These are phyloP conservation scores for Ustilago tritici DNA, from an alignment of 1,284 basidiomycete species.

Conservation along the genomic window DNA sequence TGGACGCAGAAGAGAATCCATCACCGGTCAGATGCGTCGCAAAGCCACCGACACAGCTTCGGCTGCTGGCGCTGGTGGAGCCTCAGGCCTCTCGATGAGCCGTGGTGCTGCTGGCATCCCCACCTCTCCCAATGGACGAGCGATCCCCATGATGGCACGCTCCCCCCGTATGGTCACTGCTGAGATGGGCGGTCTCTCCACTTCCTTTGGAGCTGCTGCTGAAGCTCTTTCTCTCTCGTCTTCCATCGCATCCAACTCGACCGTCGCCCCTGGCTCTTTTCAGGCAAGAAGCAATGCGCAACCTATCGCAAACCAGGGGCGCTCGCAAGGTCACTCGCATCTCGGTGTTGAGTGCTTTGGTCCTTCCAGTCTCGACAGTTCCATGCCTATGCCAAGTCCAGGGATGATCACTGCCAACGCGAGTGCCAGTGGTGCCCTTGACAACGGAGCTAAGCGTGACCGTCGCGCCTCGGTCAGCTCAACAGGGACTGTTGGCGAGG, in stretches of 20 bases:
- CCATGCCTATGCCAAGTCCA: constrained; percentile 48
- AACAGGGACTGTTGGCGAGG: constrained; percentile 73
- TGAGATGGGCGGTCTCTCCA: constrained; percentile 54
- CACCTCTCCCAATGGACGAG: constrained; percentile 47
- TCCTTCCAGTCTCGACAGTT: constrained; percentile 53
- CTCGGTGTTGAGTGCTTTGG: constrained; percentile 64
- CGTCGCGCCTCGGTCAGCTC: constrained; percentile 69
- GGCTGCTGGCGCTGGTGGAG: constrained; percentile 53
- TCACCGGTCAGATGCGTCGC: constrained; percentile 57
- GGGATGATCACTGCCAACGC: constrained; percentile 34
- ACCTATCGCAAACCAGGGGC: constrained; percentile 39
- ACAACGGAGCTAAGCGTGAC: constrained; percentile 54
- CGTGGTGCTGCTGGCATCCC: constrained; percentile 26
- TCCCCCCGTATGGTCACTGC: constrained; percentile 40
- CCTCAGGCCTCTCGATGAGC: constrained; percentile 46
- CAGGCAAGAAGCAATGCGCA: constrained; percentile 41
- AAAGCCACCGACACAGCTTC: constrained; percentile 51
- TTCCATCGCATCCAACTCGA: constrained; percentile 51
- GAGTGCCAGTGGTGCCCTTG: constrained; percentile 16
- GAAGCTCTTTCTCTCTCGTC: constrained; percentile 60
- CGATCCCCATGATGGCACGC: constrained; percentile 47
- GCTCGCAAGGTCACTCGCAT: constrained; percentile 58
- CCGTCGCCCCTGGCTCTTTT: constrained; percentile 43
- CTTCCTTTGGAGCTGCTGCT: constrained; percentile 66
- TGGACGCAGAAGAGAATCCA: constrained; percentile 58